These are phyloP conservation scores for Adansonia rubrostipa DNA, from an alignment of 441 rosid species.

Conservation along the genomic window DNA sequence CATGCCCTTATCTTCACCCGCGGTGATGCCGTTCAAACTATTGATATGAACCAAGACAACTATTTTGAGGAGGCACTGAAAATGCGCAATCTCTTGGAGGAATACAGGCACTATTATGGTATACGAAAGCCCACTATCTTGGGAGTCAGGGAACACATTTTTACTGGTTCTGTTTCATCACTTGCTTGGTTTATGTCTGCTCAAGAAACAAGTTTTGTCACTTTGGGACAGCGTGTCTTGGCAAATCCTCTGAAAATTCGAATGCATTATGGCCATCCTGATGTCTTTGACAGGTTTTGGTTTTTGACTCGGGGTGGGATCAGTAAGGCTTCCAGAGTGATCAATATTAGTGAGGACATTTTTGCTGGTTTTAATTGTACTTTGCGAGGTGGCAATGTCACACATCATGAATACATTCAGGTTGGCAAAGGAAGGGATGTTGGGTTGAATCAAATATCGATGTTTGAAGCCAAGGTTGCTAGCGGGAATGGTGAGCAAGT, in stretches of 20 bases:
- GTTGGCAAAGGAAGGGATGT: slow-evolving; percentile 84
- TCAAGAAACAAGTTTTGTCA: slow-evolving; percentile 74
- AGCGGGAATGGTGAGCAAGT: slow-evolving; percentile 81
- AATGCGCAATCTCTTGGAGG: slow-evolving; percentile 74
- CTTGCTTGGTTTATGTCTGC: slow-evolving; percentile 83
- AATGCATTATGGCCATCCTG: slow-evolving; percentile 84
- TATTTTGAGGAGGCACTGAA: slow-evolving; percentile 82
- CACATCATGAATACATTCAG: slow-evolving; percentile 80
- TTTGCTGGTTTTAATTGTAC: slow-evolving; percentile 82
- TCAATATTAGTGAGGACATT: slow-evolving; percentile 76
- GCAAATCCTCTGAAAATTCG: slow-evolving; percentile 72
- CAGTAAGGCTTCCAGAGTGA: slow-evolving; percentile 73
- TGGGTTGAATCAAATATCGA: slow-evolving; percentile 71
- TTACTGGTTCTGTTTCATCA: slow-evolving; percentile 76
- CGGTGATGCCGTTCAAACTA: slow-evolving; percentile 81
- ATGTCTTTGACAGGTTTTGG: slow-evolving; percentile 80
- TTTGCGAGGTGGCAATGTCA: slow-evolving; percentile 71
- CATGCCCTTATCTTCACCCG: slow-evolving; percentile 79
- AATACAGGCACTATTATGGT: slow-evolving; percentile 54
- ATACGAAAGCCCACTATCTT: slow-evolving; percentile 70
- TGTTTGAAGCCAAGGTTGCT: slow-evolving; percentile 80
- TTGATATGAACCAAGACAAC: slow-evolving; percentile 81
- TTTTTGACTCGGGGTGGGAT: slow-evolving; percentile 71
- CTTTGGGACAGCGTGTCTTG: slow-evolving; percentile 76
- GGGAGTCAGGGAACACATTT: slow-evolving; percentile 76